These are phyloP conservation scores for Scutellaria minor DNA, from an alignment of 257 asterid genomes.

Conservation along the genomic window DNA sequence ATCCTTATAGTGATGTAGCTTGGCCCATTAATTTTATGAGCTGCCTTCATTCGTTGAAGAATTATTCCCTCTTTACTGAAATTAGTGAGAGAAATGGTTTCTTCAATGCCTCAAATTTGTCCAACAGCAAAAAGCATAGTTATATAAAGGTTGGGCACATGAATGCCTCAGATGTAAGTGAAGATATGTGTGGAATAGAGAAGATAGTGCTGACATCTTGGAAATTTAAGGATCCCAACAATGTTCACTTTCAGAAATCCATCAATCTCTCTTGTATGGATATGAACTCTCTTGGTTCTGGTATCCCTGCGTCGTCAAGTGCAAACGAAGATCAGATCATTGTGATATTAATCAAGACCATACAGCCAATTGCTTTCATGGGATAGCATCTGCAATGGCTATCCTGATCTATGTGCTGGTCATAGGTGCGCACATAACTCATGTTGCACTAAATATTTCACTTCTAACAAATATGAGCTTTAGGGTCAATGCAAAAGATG, in stretches of 20 bases:
- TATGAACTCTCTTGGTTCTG: slow-evolving; percentile 45
- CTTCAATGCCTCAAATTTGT: too few relatives aligned
- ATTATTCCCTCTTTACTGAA: neutral
- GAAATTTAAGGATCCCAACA: neutral
- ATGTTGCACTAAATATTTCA: neutral
- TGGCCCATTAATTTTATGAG: neutral
- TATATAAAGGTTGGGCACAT: neutral
- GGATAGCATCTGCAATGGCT: rapidly evolving
- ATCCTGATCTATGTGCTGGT: too few relatives aligned
- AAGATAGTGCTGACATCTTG: neutral
- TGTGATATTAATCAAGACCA: neutral
- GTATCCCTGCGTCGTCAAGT: slow-evolving; percentile 25
- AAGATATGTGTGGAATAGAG: neutral
- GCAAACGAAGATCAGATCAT: neutral
- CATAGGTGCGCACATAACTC: neutral
- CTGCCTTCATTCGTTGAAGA: neutral
- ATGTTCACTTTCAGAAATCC: slow-evolving; percentile 38
- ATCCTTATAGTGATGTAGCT: too few relatives aligned
- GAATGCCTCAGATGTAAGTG: neutral
- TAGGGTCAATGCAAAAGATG: neutral
- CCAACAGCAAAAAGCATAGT: too few relatives aligned
- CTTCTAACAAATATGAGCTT: too few relatives aligned
- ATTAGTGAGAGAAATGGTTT: too few relatives aligned
- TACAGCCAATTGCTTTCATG: neutral
- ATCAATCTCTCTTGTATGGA: slow-evolving; percentile 45